Percentiles rank a stretch among this genome's conserved stretches.
These are phyloP conservation scores for Penicillium sp. DNA, from an alignment of 2,329 filamentous ascomycete genomes.

Conservation along the genomic window DNA sequence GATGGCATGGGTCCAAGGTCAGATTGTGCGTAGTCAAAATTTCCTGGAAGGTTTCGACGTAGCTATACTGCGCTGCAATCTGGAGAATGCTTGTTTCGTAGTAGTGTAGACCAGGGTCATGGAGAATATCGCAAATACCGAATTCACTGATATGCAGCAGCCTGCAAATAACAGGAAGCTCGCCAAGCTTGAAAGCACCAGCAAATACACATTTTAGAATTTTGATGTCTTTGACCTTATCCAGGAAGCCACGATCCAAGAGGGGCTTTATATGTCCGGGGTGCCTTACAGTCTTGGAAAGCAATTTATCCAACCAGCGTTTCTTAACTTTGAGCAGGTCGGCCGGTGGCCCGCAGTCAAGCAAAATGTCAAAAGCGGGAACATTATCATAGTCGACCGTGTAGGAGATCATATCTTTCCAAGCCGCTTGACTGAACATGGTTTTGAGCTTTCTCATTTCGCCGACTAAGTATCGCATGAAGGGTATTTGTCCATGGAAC, in stretches of 20 bases:
- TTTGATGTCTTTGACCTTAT: not conserved
- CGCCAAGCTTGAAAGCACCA: not conserved
- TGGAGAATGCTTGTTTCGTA: too few species aligned
- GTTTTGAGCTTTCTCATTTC: not conserved
- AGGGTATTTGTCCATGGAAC: not conserved
- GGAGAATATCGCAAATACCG: too few species aligned
- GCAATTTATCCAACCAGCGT: not conserved
- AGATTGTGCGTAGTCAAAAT: not conserved
- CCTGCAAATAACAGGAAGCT: not conserved
- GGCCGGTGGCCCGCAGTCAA: not conserved
- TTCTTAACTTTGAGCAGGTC: not conserved
- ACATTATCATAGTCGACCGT: not conserved
- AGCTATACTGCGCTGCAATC: too few species aligned
- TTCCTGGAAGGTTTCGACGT: too few species aligned
- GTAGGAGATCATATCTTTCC: not conserved
- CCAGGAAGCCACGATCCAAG: not conserved
- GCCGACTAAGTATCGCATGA: conserved; percentile 1
- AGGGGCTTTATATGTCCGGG: not conserved
- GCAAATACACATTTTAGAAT: not conserved
- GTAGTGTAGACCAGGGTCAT: too few species aligned
- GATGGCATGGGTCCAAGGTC: not conserved
- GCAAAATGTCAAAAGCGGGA: not conserved
- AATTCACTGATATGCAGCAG: not conserved
- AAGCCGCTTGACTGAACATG: not conserved
- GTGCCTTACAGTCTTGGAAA: not conserved